phyloP scores from a whole-genome alignment of 768 basidiomycete genomes.

The Mycena crocata region DNA sequence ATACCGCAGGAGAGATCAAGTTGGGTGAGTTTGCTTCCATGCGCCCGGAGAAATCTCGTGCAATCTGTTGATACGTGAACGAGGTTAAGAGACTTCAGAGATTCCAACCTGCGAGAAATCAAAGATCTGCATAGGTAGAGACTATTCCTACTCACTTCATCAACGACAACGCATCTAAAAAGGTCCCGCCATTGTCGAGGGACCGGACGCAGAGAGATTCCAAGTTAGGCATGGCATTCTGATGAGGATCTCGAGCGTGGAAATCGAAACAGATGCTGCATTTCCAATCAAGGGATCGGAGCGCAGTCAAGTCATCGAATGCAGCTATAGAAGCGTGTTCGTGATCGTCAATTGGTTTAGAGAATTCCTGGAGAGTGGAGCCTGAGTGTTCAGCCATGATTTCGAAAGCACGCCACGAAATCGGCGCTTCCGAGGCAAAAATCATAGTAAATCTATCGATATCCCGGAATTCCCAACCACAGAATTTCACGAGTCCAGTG shows the following conservation, averaged over 20 bases:
- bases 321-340: background rate
- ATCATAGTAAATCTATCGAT: background rate
- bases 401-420: slow-evolving; percentile 13
- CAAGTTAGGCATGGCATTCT: background rate
- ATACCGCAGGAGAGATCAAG: background rate
- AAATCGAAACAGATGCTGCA: background rate
- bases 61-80: background rate
- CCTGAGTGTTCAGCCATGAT: background rate
- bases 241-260: background rate
- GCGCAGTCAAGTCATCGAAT: background rate
- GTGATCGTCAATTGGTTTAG: background rate
- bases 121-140: background rate
- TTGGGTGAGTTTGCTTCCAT: slow-evolving; percentile 15
- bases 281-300: slow-evolving; percentile 9
- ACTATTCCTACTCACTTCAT: background rate
- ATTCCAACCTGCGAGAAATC: background rate
- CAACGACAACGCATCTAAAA: background rate
- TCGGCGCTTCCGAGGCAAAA: background rate
- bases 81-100: background rate
- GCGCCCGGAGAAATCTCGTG: background rate
- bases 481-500: background rate
- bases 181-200: background rate
- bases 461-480: background rate
- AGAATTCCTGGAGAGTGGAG: slow-evolving; percentile 1
- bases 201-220: background rate